Evolutionary conservation across 208 protist genomes (phyloP), one percentile per base, ranked within the genome.

Genomic region (Trypanosomatidae sp.): DNA sequence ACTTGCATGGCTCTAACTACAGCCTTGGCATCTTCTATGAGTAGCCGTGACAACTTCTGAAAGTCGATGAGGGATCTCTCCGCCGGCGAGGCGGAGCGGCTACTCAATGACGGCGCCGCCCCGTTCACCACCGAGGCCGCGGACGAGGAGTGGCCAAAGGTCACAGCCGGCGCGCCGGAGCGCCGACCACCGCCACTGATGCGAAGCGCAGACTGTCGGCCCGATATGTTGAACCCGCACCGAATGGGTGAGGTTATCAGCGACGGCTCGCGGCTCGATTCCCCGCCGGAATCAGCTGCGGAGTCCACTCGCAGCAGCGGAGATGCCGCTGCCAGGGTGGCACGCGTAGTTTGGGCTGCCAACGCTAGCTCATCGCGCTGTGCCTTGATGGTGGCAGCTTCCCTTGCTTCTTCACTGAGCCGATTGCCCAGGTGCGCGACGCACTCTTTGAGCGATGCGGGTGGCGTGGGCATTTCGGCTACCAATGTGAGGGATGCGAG

Each of bases 281-380:
- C 62, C 52, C 58, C 22, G 15, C 66, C 75, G n/a, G 69, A 50
- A 12, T 73, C 75, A 8, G 41, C 30, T 28, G 66, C 3, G 52
- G 49, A n/a, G 30, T 12, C 43, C 41, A 25, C 8, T n/a, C 15
- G 52, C 25, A 69, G 71, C 10, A 58, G 58, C 46, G 73, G 25
- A 9, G 66, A 47, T 43, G 43, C 64, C 47, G 67, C 66, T 28
- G 64, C 75, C 17, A 80, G 68, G 43, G 53, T 43, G 36, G 43
- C 30, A 4, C 60, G 53, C 33, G 64, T 52, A 0, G 64, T 36
- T n/a, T 55, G 50, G 33, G 47, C 75, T 36, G 69, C 69, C 0
- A 52, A 65, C 8, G 52, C 69, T 0, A 80, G 46, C 19, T 80
- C 75, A 44, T 80, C 75, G 4, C 75, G 60, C 56, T 80, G 69